These are phyloP conservation scores for Teunomyces aglyptinius DNA, from an alignment of 805 yeast species.

Conservation along the genomic window DNA sequence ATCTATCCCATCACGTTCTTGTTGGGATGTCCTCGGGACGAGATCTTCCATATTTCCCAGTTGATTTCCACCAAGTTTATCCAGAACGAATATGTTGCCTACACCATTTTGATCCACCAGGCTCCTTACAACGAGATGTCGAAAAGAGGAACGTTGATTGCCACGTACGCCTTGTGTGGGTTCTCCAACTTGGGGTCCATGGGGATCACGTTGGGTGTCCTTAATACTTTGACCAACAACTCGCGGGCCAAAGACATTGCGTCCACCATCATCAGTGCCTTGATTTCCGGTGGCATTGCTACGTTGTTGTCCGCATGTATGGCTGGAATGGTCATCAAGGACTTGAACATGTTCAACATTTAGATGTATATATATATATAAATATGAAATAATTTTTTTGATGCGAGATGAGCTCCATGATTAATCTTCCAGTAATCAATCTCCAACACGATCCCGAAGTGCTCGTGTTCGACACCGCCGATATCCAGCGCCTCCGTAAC, in stretches of 20 bases:
- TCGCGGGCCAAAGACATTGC: slow-evolving; percentile 49
- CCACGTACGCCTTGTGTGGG: slow-evolving; percentile 63
- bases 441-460: slow-evolving; percentile 27
- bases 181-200: slow-evolving; percentile 62
- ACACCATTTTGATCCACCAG: slow-evolving; percentile 35
- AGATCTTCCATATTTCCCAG: slow-evolving; percentile 48
- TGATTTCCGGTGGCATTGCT: slow-evolving; percentile 51
- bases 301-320: slow-evolving; percentile 57
- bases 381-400: not conserved
- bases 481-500: slow-evolving; percentile 53
- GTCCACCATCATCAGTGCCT: slow-evolving; percentile 44
- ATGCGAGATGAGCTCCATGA: slow-evolving; percentile 1
- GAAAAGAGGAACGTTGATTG: slow-evolving; percentile 51
- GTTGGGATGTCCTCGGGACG: slow-evolving; percentile 54
- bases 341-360: slow-evolving; percentile 27
- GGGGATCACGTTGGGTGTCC: slow-evolving; percentile 61
- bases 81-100: slow-evolving; percentile 63
- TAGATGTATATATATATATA: not conserved
- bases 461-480: slow-evolving; percentile 57
- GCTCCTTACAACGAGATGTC: slow-evolving; percentile 48
- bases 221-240: slow-evolving; percentile 53
- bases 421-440: slow-evolving; percentile 19
- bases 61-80: slow-evolving; percentile 57
- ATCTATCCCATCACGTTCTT: slow-evolving; percentile 61
- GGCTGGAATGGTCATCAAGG: slow-evolving; percentile 63